phyloP scores from a whole-genome alignment of 225 moss, liverwort and hornwort genomes.

The Sphagnum contortum region DNA sequence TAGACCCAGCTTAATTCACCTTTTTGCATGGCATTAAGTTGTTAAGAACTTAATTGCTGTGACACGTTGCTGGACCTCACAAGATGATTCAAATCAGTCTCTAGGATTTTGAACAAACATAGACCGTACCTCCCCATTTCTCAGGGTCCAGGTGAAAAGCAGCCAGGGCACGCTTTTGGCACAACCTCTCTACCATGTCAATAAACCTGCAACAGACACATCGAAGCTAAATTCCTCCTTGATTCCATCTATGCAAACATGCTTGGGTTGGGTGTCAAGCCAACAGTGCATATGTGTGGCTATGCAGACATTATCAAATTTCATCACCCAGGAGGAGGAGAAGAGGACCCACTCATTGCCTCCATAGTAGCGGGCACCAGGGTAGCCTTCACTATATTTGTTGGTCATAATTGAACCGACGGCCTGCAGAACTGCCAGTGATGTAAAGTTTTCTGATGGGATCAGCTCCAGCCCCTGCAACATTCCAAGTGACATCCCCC shows the following conservation, averaged over 20 bases:
- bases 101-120: too few relatives aligned
- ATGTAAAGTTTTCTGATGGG: conserved; percentile 98
- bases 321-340: too few relatives aligned
- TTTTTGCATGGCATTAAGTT: too few relatives aligned
- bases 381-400: conserved; percentile 98
- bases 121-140: conserved; percentile 78
- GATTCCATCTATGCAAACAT: too few relatives aligned
- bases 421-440: conserved; percentile 89
- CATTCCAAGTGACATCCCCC: too few relatives aligned
- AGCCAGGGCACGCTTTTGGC: conserved; percentile 82
- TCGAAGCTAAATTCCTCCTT: not conserved
- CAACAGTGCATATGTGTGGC: too few relatives aligned
- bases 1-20: too few relatives aligned
- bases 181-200: conserved; percentile 86
- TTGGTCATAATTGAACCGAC: conserved; percentile 97
- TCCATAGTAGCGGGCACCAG: conserved; percentile 95
- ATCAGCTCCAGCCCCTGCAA: conserved; percentile 85
- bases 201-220: conserved; percentile 52
- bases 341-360: conserved; percentile 72
- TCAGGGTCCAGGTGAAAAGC: conserved; percentile 85
- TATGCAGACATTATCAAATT: too few relatives aligned
- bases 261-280: too few relatives aligned
- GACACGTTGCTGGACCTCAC: too few relatives aligned
- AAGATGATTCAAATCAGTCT: too few relatives aligned
- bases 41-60: too few relatives aligned